Evolutionary conservation across 2,329 filamentous ascomycete genomes (phyloP), one percentile per base, ranked within the genome.

Genomic region (Ophiostoma perfectum): DNA sequence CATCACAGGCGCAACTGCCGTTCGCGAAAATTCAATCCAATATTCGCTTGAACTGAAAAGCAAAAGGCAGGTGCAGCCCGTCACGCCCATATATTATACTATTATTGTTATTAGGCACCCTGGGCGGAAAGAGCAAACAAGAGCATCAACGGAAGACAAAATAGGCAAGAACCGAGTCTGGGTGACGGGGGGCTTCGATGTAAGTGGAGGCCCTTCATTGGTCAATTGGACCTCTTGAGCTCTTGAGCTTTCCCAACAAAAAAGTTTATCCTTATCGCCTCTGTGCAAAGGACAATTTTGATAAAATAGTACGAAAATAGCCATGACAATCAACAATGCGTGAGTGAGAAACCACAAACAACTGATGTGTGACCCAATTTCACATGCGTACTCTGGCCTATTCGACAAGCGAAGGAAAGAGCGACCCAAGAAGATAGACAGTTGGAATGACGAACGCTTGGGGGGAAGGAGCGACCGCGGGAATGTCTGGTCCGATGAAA

Each of bases 161-260:
- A 39, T 62, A 62, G 58, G 58, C 36, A 60, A 60, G 55, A 60
- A 16, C 55, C 36, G 55, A 60, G 36, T 38, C 16, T 36, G 12
- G 55, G 36, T 45, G 8, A 49, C 55, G 52, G 49, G 47, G 52
- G 55, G 27, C 44, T 14, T 64, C 41, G 64, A 42, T 72, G 69
- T 72, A 72, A 71, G 71, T 72, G 39, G 60, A n/a, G 44, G 64
- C 11, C 8, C 66, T 36, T 60, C 39, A 72, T 72, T 72, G 71
- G 71, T 66, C 69, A 68, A 67, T 69, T 44, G 41, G 4, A 42
- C 60, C 60, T 42, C 42, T 44, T 16, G 9, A 36, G 1, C 47
- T 49, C 42, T 44, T 16, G 9, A 36, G 1, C 47, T 49, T 67
- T 72, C 71, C 71, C 71, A 72, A 72, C 71, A 72, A 70, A 63